A percentile compares a stretch with the other conserved stretches of the same genome.
These are phyloP conservation scores for Aspergillus amoenus DNA, from an alignment of 2,329 filamentous ascomycete species.

Conservation along the genomic window DNA sequence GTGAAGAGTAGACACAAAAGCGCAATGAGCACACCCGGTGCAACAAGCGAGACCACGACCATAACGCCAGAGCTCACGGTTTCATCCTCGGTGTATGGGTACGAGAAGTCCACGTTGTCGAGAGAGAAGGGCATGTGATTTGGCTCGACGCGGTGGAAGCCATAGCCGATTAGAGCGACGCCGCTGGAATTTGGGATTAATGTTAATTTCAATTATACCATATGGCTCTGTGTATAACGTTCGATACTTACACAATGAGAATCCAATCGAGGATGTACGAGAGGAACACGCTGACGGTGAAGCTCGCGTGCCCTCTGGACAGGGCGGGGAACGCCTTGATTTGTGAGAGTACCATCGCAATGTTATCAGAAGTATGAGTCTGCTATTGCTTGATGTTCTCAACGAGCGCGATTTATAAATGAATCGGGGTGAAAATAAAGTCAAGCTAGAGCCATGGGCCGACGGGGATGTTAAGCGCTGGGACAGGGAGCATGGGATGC, in stretches of 20 bases:
- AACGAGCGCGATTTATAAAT: not conserved
- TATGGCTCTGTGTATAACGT: not conserved
- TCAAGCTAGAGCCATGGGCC: not conserved
- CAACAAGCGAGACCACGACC: conserved; percentile 60
- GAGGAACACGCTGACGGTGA: conserved; percentile 55
- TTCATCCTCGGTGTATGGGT: conserved; percentile 68
- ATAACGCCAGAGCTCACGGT: conserved; percentile 69
- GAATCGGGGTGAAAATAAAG: not conserved
- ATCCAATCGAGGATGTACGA: conserved; percentile 77
- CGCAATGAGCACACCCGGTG: conserved; percentile 68
- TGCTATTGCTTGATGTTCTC: not conserved
- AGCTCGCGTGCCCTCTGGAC: conserved; percentile 11
- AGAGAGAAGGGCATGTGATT: conserved; percentile 71
- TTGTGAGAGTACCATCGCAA: not conserved
- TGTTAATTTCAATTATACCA: conserved; percentile 6
- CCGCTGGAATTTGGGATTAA: conserved; percentile 37
- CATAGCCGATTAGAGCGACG: conserved; percentile 59
- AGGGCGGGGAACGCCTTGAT: not conserved
- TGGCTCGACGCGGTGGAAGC: conserved; percentile 60
- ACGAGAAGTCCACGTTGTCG: conserved; percentile 74
- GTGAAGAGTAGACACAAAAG: conserved; percentile 68
- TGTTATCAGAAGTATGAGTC: not conserved
- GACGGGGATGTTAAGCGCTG: not conserved
- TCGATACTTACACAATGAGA: conserved; percentile 52
- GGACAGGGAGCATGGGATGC: too few species aligned